Base-by-base conservation (phyloP, 768 basidiomycete genomes). In the Mrakia hoshinonis region DNA sequence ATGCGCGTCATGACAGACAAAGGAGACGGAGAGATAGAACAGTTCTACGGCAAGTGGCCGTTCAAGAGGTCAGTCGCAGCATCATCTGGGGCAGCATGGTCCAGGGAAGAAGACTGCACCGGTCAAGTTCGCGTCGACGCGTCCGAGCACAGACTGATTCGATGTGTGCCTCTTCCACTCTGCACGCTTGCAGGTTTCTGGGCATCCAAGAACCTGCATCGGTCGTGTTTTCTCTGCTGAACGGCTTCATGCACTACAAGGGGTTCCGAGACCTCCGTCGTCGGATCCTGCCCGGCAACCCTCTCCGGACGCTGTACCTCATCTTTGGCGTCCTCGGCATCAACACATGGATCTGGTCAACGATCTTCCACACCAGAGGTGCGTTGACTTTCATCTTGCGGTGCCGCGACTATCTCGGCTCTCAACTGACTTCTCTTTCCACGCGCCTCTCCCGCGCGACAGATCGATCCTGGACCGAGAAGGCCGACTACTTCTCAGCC, bases 41-140 rank as follows among this genome's bases (percentile, higher is more conserved):
- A 96, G 75, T 94, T 90, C 79, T 85, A 92, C 76, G 96, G 95
- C 20, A 98, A 98, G 82, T 98, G 95, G 95, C 91, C 94, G 0
- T 98, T 99, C 79, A 89, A 87, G 85, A 84, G 94, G 38, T 81
- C 89, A 26, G 81, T 82, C 62, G n/a, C n/a, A n/a, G n/a, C n/a
- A n/a, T n/a, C 15, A 2, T 31, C 29, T 34, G 10, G 4, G 34
- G 6, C n/a, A 5, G 10, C 7, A n/a, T 1, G 3, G 58, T 20
- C 20, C 10, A n/a, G 1, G 18, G n/a, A 20, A 11, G 58, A 12
- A 31, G 12, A 31, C 13, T 15, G 26, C 4, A 1, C 13, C 29
- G 29, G 58, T 61, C 22, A 31, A 61, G 58, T 31, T 61, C 31
- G 34, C 31, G 15, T 31, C 36, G 31, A 51, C 31, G 13, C 36